phyloP scores from a whole-genome alignment of 78 protist genomes.

The Dictyostelium capitatum region DNA sequence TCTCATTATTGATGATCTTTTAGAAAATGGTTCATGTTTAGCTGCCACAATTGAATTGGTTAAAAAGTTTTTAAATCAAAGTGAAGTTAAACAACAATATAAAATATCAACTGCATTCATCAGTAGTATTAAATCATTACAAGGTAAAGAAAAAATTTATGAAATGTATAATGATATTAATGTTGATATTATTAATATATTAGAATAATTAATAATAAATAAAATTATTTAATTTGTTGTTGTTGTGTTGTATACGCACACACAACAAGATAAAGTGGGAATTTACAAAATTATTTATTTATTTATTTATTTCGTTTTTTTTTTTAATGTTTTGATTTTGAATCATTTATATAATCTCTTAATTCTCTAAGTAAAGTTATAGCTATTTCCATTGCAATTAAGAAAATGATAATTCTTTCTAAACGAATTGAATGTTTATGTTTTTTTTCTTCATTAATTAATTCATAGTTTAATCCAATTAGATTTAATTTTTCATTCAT shows the following conservation, averaged over 20 bases:
- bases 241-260: no score
- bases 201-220: not conserved
- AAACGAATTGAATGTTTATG: conserved; percentile 60
- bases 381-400: conserved; percentile 53
- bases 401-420: conserved; percentile 60
- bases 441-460: conserved; percentile 42
- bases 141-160: conserved; percentile 16
- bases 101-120: not conserved
- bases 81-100: not conserved
- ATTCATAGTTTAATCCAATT: conserved; percentile 21
- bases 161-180: conserved; percentile 14
- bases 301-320: not conserved
- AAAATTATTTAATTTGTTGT: no score
- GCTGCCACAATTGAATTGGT: not conserved
- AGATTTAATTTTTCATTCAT: conserved; percentile 54
- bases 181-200: not conserved
- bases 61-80: not conserved
- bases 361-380: not conserved
- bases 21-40: not conserved
- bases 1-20: conserved; percentile 4
- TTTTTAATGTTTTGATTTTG: not conserved
- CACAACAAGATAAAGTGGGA: no score
- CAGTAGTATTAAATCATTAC: not conserved
- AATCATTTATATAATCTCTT: not conserved
- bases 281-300: not conserved